Evolutionary conservation across 495 filamentous ascomycete species (phyloP).

Genomic region (Xeromyces bisporus): DNA sequence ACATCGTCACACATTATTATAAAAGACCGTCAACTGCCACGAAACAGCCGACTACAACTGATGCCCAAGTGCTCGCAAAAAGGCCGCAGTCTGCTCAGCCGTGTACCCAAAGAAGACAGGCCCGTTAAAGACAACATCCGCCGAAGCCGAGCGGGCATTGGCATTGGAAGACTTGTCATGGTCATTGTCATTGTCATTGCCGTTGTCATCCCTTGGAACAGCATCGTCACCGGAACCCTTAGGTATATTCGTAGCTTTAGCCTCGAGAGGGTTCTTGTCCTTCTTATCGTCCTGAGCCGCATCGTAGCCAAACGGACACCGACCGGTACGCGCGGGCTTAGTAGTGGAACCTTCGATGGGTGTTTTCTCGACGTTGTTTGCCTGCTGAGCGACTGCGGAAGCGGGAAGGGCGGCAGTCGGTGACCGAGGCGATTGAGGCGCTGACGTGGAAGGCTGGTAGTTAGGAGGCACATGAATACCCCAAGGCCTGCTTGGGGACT

Average conservation of each 20-base stretch:
- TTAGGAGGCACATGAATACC: conserved; percentile 60
- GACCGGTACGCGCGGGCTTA: conserved; percentile 12
- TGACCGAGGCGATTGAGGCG: conserved; percentile 12
- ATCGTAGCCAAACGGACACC: conserved; percentile 29
- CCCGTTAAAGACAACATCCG: conserved; percentile 65
- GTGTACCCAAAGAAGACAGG: conserved; percentile 83
- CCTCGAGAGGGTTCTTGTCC: no score
- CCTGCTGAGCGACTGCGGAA: conserved; percentile 3
- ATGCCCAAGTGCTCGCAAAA: conserved; percentile 43
- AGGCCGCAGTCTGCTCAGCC: conserved; percentile 53
- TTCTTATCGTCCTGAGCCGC: no score
- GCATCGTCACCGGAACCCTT: conserved; percentile 1
- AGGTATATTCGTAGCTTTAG: conserved; percentile 4
- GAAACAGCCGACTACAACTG: no score
- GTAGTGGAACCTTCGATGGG: conserved; percentile 3
- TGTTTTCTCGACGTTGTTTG: conserved; percentile 5
- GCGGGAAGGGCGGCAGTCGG: conserved; percentile 10
- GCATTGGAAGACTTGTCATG: background rate
- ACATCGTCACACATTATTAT: no score
- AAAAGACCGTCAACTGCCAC: no score
- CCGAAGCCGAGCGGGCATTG: conserved; percentile 8
- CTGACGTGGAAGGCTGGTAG: conserved; percentile 12
- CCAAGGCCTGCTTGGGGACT: conserved; percentile 82
- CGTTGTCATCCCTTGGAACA: background rate
- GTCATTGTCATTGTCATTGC: background rate